Evolutionary conservation across 1,139 yeast species (phyloP), one percentile per base, ranked within the genome.

Genomic region (Debaryomyces subglobosus): DNA sequence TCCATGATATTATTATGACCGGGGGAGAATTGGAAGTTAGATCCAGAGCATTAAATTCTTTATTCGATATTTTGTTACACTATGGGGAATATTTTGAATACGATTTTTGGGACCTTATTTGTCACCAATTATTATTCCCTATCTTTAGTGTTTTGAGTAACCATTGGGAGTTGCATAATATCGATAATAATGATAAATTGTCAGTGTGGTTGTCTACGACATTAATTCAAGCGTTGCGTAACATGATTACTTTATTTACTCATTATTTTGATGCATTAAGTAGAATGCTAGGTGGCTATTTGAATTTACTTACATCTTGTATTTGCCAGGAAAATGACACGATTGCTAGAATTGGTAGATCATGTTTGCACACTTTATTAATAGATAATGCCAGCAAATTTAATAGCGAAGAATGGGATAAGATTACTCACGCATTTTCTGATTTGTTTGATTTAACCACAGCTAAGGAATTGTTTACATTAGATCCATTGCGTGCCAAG

Each of bases 181-280:
- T 83, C 29, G 76, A 70, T 41, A 51, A 57, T 13, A 59, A 61
- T 53, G 99, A 94, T 63, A 94, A 88, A 54, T 69, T 91, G 58
- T 89, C 96, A 37, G 96, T 95, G 15, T 95, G 99, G 99, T 72
- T 94, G 46, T 90, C 97, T 0, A 92, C 99, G 0, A 95, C 99
- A 0, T 79, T 95, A 67, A 91, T 95, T 50, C 99, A 95, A 67
- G 99, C 98, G 0, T 75, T 95, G 61, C 83, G 96, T 64, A 89
- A 90, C 61, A 82, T 92, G 86, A 85, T 94, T 56, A 85, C 89
- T 0, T 72, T 95, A 50, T 86, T 92, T 61, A 81, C 92, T 0
- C 88, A 85, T 54, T 92, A 88, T 67, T 94, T 90, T 65, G 86
- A 79, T 32, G 79, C 85, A 2, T 78, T 94, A 61, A 85, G 85